Evolutionary conservation across 2,329 filamentous ascomycete species (phyloP), one percentile per base, ranked within the genome.

Genomic region (Hypoxylon sp.): DNA sequence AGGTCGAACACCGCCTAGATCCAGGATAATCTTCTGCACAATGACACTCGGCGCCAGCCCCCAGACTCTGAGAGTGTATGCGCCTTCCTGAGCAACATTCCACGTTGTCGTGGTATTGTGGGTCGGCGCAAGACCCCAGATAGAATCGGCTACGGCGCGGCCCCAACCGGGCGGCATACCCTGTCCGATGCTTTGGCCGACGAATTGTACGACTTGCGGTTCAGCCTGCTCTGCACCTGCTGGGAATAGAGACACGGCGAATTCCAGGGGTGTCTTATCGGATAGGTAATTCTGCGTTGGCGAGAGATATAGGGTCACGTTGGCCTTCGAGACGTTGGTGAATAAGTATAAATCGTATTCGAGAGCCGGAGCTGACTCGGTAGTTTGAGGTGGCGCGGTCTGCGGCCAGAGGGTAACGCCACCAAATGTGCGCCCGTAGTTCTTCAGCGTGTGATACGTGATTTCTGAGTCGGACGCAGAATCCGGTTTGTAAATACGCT

Each of bases 291-390:
- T 88, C 47, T 84, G 82, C 0, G 80, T 81, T 0, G 86, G 85
- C 8, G 85, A 87, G 65, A 89, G 80, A 75, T 83, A 84, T 2
- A 88, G 80, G 0, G 84, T 82, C 55, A 83, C 79, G 71, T 81
- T 82, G 51, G 81, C 81, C 14, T 80, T 80, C 4, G 82, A 76
- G 19, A 77, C 76, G 63, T 83, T 83, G 47, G 84, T 87, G 80
- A 90, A 91, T 11, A 89, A 81, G 77, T 89, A 91, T 64, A 91
- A 73, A 57, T 86, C 82, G 75, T 91, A 92, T 70, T 88, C 85
- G 8, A 91, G 82, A 3, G 83, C 84, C 0, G 89, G 88, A 0
- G 82, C 85, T 10, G 82, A 81, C 2, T 80, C 80, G 0, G 85
- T 75, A 1, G 81, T 79, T 35, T 88, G 82, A 14, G 86, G 86